phyloP scores from a whole-genome alignment of 148 eudicot genomes.

The Mesembryanthemum crystallinum region DNA sequence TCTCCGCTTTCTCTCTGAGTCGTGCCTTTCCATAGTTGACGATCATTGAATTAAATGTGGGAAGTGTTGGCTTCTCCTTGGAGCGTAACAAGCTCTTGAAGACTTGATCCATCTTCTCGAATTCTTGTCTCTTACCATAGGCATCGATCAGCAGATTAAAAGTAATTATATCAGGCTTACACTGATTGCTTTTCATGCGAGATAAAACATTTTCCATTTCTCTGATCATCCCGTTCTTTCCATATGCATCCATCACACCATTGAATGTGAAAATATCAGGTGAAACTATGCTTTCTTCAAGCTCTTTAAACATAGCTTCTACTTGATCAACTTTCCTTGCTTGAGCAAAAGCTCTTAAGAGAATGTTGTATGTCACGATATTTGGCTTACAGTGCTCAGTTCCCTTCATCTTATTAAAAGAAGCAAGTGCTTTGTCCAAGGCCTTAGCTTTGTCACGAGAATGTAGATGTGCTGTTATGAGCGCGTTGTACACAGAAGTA shows the following conservation, averaged over 20 bases:
- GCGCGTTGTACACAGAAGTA: slow-evolving; percentile 82
- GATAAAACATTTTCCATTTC: slow-evolving; percentile 84
- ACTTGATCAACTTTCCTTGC: slow-evolving; percentile 67
- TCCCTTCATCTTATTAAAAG: slow-evolving; percentile 89
- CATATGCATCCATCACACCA: slow-evolving; percentile 96
- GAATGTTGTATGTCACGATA: slow-evolving; percentile 85
- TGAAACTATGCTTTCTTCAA: slow-evolving; percentile 58
- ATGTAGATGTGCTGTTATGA: slow-evolving; percentile 83
- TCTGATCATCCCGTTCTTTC: slow-evolving; percentile 87
- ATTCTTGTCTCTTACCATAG: slow-evolving; percentile 87
- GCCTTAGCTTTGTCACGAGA: slow-evolving; percentile 82
- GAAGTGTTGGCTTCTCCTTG: slow-evolving; percentile 76
- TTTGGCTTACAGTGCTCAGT: slow-evolving; percentile 76
- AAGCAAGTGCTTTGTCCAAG: slow-evolving; percentile 68
- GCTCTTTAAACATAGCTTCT: slow-evolving; percentile 62
- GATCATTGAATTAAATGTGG: slow-evolving; percentile 94
- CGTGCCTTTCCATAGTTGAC: slow-evolving; percentile 91
- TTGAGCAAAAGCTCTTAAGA: slow-evolving; percentile 88
- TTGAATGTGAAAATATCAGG: slow-evolving; percentile 89
- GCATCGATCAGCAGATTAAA: slow-evolving; percentile 86
- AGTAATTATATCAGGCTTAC: slow-evolving; percentile 82
- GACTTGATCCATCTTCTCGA: slow-evolving; percentile 94
- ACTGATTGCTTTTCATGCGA: slow-evolving; percentile 67
- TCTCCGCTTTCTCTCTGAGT: slow-evolving; percentile 83
- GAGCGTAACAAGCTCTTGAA: slow-evolving; percentile 76